Evolutionary conservation across 1,139 yeast species (phyloP), one percentile per base, ranked within the genome.

Genomic region (Scheffersomyces insectosa): DNA sequence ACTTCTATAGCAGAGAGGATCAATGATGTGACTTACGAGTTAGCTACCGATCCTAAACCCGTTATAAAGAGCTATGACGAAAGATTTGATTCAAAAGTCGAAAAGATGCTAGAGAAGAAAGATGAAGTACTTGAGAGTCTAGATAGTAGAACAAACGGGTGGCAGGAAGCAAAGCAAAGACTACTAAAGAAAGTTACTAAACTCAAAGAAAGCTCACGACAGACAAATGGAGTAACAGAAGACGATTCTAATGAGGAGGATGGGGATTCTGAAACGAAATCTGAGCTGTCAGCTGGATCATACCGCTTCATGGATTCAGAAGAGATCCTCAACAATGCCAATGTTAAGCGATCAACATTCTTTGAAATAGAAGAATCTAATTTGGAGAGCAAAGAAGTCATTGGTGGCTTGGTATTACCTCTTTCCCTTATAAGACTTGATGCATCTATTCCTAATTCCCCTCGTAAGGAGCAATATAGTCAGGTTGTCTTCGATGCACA

Each of bases 1-100:
- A 46, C 46, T 31, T 29, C 33, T 6, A 48, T 46, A 13, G 63
- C 59, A 10, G 54, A 55, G 15, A 49, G 47, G 36, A 46, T 60
- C 28, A 52, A 56, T 39, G 58, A 54, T 41, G 49, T 54, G 1
- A 52, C 59, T 1, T 56, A 54, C 41, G 60, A 57, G 13, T 41
- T 58, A 10, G 57, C 55, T 5, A 51, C 56, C 10, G 57, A 62
- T 28, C 64, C 65, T 0, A 57, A 59, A 29, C 44, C 47, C 12
- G 16, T 52, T 2, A 43, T 59, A 31, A 60, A 55, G 39, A 45
- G 50, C 38, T 39, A 50, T 4, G 66, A 62, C 45, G 62, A 57
- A 39, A 49, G 47, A 28, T 37, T 60, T 9, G 66, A 62, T 15
- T 57, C 61, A 39, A 46, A 50, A 23, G 62, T 52, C 15, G 49